phyloP scores from a whole-genome alignment of 2,329 filamentous ascomycete genomes.

The Hortaea werneckii region DNA sequence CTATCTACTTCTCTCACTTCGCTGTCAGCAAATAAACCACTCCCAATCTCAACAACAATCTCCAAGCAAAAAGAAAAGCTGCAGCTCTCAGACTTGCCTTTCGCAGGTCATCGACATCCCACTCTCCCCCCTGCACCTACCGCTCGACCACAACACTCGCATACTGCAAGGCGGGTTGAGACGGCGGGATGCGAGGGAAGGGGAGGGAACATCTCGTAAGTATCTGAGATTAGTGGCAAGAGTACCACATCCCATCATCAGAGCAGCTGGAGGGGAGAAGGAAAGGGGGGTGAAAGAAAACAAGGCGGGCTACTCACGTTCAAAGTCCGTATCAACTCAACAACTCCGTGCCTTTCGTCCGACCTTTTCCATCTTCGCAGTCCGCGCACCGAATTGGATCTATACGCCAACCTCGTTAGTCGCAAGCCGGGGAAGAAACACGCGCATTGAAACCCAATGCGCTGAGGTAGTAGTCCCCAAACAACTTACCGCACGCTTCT shows the following conservation, averaged over 20 bases:
- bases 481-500: constrained; percentile 72
- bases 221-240: constrained; percentile 18
- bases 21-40: too few species aligned
- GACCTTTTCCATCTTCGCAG: constrained; percentile 40
- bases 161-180: constrained; percentile 11
- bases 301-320: background rate
- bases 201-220: constrained; percentile 14
- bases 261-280: background rate
- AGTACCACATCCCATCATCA: constrained; percentile 17
- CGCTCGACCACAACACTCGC: constrained; percentile 16
- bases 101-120: constrained; percentile 14
- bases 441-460: background rate
- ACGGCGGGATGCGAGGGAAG: constrained; percentile 3
- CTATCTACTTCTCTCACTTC: too few species aligned
- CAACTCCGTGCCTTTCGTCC: constrained; percentile 37
- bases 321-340: constrained; percentile 21
- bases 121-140: background rate
- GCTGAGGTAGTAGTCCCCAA: constrained; percentile 7
- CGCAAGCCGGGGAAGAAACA: background rate
- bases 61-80: too few species aligned
- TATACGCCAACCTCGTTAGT: constrained; percentile 5
- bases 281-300: background rate
- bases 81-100: constrained; percentile 23
- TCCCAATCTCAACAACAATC: too few species aligned
- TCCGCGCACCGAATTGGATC: constrained; percentile 36